Conservation (phyloP, 345 rosid genomes). For the Brassica nigra region DNA sequence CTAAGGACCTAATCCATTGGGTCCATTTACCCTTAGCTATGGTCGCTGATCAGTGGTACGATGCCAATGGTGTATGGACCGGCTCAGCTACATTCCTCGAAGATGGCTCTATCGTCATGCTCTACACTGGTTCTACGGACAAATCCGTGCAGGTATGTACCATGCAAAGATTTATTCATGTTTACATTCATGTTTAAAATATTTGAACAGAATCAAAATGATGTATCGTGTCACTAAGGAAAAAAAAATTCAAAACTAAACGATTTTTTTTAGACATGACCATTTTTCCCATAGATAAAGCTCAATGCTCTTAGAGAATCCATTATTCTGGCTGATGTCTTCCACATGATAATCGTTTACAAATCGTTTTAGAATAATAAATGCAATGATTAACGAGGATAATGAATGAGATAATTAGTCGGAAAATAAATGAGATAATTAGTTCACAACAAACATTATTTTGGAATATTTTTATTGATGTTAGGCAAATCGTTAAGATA, state of each 20-base stretch:
- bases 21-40: conserved; percentile 77
- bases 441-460: neutral
- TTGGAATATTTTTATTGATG: neutral
- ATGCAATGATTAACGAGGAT: neutral
- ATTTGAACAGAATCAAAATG: neutral
- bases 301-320: neutral
- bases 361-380: neutral
- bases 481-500: neutral
- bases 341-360: neutral
- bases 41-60: conserved; percentile 77
- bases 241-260: neutral
- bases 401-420: neutral
- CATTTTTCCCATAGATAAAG: neutral
- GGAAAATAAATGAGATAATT: neutral
- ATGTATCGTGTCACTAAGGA: neutral
- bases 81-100: conserved; percentile 86
- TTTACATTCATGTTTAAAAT: neutral
- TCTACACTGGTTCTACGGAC: conserved; percentile 76
- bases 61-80: conserved; percentile 82
- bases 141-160: conserved; percentile 58
- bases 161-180: neutral
- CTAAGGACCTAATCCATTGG: conserved; percentile 90
- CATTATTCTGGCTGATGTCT: neutral
- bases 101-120: conserved; percentile 67
- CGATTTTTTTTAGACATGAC: neutral